phyloP scores from a whole-genome alignment of 2,329 filamentous ascomycete species.

The Apiospora rasikravindrae region DNA sequence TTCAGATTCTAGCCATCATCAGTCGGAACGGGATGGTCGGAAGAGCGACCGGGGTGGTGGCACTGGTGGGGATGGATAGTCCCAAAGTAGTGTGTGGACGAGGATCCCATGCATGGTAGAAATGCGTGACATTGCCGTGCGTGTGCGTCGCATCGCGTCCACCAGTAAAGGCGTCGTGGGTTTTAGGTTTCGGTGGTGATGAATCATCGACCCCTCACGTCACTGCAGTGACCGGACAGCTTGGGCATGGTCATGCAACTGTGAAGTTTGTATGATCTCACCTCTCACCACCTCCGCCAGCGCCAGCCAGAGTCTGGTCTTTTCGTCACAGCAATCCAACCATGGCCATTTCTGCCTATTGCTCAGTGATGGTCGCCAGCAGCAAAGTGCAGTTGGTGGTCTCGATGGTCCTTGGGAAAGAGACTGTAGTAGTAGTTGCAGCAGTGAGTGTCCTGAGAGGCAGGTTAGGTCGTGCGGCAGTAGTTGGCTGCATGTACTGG shows the following conservation, averaged over 20 bases:
- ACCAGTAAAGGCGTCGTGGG: neutral
- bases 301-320: neutral
- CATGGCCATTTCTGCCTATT: neutral
- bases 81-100: neutral
- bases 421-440: neutral
- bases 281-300: neutral
- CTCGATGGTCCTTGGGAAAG: neutral
- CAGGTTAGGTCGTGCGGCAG: neutral
- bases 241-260: conserved; percentile 14
- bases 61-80: neutral
- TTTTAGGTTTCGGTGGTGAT: conserved; percentile 19
- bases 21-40: neutral
- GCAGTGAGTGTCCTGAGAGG: neutral
- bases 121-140: neutral
- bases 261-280: conserved; percentile 15
- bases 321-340: neutral
- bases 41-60: neutral
- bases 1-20: neutral
- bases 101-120: neutral
- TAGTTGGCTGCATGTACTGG: neutral
- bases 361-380: neutral
- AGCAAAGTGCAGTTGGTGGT: neutral
- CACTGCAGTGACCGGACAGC: neutral
- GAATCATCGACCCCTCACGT: conserved; percentile 21
- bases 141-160: neutral